Evolutionary conservation across 2,329 filamentous ascomycete genomes (phyloP), one percentile per base, ranked within the genome.

Genomic region (Fusarium setosum): DNA sequence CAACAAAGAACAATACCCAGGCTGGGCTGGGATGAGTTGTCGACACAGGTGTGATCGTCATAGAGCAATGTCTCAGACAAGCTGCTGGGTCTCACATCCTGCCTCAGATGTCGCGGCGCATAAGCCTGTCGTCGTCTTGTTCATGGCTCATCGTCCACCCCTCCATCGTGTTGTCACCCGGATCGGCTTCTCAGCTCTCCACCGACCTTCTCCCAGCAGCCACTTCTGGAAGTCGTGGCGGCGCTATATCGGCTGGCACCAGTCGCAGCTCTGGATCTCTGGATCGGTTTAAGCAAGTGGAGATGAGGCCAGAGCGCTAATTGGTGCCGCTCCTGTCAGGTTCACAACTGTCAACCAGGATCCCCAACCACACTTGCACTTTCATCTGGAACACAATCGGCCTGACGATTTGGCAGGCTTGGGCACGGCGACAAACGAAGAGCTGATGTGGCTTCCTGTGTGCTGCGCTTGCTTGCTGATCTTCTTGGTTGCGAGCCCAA

Each of bases 41-140:
- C 24, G 61, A 56, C 42, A 32, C 48, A 45, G 37, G 53, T 51
- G 57, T 49, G 35, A 65, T 70, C 50, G 40, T 55, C 60, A 34
- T 8, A 29, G 48, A 59, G 41, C 35, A 37, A 52, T 72, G 68
- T 72, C 68, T 70, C 48, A 64, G 56, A 57, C 54, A 60, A 38
- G 32, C 40, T 61, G n/a, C 52, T 47, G 42, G 45, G 42, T 61
- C 56, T 59, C 57, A 55, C 53, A 48, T 49, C 48, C 31, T 40
- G 48, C 44, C 52, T 54, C 42, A 52, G 40, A 53, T 42, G 37
- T 55, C 63, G 58, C 54, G 31, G 61, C 57, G 40, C 52, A 47
- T 58, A 49, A 68, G 56, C 44, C 45, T 20, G 23, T 52, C 23
- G 51, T 31, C 42, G 49, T 52, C 54, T 24, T 59, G 24, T 34